Percentiles rank a stretch among this genome's conserved stretches.
Conservation (phyloP, 768 basidiomycete genomes). For the Russula griseocarnosa region DNA sequence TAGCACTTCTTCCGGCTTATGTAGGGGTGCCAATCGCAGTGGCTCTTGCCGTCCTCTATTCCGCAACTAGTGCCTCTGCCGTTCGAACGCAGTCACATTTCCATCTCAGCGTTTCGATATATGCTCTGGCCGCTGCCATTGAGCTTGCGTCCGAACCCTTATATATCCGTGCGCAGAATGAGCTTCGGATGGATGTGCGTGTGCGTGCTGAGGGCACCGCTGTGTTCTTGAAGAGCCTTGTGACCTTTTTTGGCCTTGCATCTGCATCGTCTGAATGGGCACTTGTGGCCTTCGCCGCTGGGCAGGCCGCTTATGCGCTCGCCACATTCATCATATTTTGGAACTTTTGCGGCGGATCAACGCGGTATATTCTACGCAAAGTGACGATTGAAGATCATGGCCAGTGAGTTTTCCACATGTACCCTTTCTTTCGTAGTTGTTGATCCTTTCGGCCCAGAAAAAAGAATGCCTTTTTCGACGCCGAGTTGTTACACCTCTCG, state of each 20-base stretch:
- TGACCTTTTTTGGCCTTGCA: constrained; percentile 65
- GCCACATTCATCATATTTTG: constrained; percentile 57
- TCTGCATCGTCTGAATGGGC: constrained; percentile 44
- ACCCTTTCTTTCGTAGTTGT: neutral
- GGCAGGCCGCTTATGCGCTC: constrained; percentile 73
- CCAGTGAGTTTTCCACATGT: constrained; percentile 31
- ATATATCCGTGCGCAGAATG: constrained; percentile 49
- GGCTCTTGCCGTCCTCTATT: constrained; percentile 51
- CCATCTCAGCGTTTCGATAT: constrained; percentile 55
- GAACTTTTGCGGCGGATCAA: constrained; percentile 27
- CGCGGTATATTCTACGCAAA: constrained; percentile 28
- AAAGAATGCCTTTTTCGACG: constrained; percentile 42
- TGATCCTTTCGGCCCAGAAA: constrained; percentile 24
- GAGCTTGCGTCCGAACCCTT: constrained; percentile 80
- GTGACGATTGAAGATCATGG: constrained; percentile 29
- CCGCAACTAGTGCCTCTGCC: constrained; percentile 46
- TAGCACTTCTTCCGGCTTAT: constrained; percentile 60
- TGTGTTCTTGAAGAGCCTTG: constrained; percentile 66
- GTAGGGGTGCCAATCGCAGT: constrained; percentile 66
- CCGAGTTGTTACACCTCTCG: constrained; percentile 55
- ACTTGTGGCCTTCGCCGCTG: constrained; percentile 79
- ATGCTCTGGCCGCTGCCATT: constrained; percentile 66
- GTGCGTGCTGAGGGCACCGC: constrained; percentile 85
- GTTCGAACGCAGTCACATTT: constrained; percentile 66
- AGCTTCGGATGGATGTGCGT: constrained; percentile 63